Percentiles rank a stretch among this genome's conserved stretches.
Conservation (phyloP, 163 green algal genomes). For the Smithsoniella earleae region DNA sequence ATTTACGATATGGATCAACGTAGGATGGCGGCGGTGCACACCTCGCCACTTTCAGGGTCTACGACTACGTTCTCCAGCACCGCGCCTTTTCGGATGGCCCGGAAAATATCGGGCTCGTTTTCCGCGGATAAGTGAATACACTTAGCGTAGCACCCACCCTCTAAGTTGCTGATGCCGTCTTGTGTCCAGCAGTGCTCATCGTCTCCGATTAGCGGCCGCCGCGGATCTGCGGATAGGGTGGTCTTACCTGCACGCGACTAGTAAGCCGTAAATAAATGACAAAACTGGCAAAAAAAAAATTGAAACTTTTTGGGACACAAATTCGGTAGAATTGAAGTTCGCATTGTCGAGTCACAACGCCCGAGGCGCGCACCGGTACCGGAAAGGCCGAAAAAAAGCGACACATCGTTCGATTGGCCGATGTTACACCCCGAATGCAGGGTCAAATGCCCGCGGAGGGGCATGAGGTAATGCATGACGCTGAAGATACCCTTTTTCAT, state of each 20-base stretch:
- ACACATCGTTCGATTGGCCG: slow-evolving; percentile 34
- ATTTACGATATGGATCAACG: not conserved
- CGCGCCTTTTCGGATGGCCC: slow-evolving; percentile 35
- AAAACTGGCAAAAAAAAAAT: no score
- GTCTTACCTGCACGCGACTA: slow-evolving; percentile 47
- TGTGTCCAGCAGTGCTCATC: slow-evolving; percentile 52
- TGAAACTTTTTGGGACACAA: no score
- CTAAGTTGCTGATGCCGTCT: slow-evolving; percentile 48
- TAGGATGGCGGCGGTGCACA: not conserved
- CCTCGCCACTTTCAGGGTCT: slow-evolving; percentile 39
- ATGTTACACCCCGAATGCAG: slow-evolving; percentile 44
- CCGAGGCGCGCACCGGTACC: slow-evolving; percentile 34
- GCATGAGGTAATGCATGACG: slow-evolving; percentile 48
- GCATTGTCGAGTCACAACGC: no score
- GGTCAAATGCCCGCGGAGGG: slow-evolving; percentile 38
- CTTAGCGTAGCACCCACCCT: slow-evolving; percentile 56
- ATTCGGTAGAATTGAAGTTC: no score
- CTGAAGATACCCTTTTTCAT: slow-evolving; percentile 53
- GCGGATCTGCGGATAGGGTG: slow-evolving; percentile 45
- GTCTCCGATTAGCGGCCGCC: slow-evolving; percentile 44
- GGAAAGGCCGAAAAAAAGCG: slow-evolving; percentile 50
- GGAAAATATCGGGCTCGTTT: slow-evolving; percentile 37
- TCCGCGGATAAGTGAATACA: slow-evolving; percentile 41
- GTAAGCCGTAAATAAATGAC: no score
- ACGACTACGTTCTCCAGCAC: slow-evolving; percentile 51